These are phyloP conservation scores for Nannochloris sp. DNA, from an alignment of 139 green algal species.

Conservation along the genomic window DNA sequence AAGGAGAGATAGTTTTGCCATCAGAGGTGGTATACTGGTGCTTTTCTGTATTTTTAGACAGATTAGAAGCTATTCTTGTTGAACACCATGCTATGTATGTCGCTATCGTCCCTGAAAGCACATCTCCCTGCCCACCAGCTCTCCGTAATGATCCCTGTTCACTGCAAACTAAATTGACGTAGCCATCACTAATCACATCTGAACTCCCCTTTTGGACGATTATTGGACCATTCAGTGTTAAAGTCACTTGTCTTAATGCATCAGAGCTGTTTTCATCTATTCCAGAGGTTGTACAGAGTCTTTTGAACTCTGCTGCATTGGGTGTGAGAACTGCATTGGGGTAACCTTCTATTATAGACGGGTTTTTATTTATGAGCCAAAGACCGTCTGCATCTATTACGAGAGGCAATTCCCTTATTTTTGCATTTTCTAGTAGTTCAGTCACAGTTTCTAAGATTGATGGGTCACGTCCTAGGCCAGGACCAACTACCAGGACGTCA, in stretches of 20 bases:
- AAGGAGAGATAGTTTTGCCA: no score
- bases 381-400: slow-evolving; percentile 63
- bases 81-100: slow-evolving; percentile 42
- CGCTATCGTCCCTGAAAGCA: slow-evolving; percentile 49
- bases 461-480: slow-evolving; percentile 63
- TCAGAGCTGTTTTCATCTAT: slow-evolving; percentile 12
- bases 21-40: not conserved
- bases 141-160: slow-evolving; percentile 39
- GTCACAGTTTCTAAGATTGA: slow-evolving; percentile 23
- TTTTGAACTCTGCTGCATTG: slow-evolving; percentile 45
- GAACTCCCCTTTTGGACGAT: slow-evolving; percentile 39
- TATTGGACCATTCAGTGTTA: slow-evolving; percentile 30
- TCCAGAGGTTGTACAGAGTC: slow-evolving; percentile 29
- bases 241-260: not conserved
- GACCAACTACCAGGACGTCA: slow-evolving; percentile 63
- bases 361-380: slow-evolving; percentile 33
- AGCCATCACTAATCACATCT: slow-evolving; percentile 27
- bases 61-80: not conserved
- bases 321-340: slow-evolving; percentile 42
- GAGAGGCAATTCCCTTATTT: slow-evolving; percentile 19
- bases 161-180: slow-evolving; percentile 3
- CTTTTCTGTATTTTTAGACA: not conserved
- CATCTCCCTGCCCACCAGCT: slow-evolving; percentile 55
- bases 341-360: slow-evolving; percentile 37
- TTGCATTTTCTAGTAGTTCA: slow-evolving; percentile 11